These are phyloP conservation scores for Globisporangium nodosum DNA, from an alignment of 352 stramenopile genomes.

Conservation along the genomic window DNA sequence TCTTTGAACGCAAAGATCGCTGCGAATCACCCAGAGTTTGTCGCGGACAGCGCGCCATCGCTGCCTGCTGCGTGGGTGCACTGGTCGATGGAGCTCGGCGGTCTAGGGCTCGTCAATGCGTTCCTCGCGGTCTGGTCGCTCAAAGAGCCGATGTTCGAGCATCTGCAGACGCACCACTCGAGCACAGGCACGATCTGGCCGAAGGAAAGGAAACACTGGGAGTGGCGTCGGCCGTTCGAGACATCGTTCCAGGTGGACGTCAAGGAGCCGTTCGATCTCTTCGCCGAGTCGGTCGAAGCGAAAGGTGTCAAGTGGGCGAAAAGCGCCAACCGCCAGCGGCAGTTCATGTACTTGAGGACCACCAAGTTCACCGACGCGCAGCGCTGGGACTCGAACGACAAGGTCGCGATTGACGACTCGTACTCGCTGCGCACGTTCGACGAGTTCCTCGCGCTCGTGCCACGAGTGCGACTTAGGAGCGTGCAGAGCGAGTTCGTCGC, in stretches of 20 bases:
- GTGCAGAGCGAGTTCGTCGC: constrained; percentile 17
- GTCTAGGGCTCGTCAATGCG: constrained; percentile 36
- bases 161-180: constrained; percentile 21
- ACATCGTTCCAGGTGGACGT: constrained; percentile 15
- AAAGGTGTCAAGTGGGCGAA: constrained; percentile 19
- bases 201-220: constrained; percentile 28
- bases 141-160: constrained; percentile 19
- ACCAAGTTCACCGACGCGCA: constrained; percentile 18
- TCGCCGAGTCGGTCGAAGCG: constrained; percentile 18
- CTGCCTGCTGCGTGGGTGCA: constrained; percentile 32
- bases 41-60: not conserved
- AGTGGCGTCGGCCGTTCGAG: constrained; percentile 33
- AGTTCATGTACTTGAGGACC: constrained; percentile 25
- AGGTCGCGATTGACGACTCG: constrained; percentile 20
- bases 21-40: constrained; percentile 5
- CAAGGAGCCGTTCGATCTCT: constrained; percentile 22
- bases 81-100: constrained; percentile 33
- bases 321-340: constrained; percentile 1
- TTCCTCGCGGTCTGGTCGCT: constrained; percentile 34
- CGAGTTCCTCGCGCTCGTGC: constrained; percentile 21
- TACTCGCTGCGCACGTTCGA: constrained; percentile 23
- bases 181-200: constrained; percentile 19
- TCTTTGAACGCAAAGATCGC: constrained; percentile 21
- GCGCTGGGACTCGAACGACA: constrained; percentile 9
- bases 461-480: constrained; percentile 1